Evolutionary conservation across 768 basidiomycete genomes (phyloP).

Genomic region (Trametes cingulata): DNA sequence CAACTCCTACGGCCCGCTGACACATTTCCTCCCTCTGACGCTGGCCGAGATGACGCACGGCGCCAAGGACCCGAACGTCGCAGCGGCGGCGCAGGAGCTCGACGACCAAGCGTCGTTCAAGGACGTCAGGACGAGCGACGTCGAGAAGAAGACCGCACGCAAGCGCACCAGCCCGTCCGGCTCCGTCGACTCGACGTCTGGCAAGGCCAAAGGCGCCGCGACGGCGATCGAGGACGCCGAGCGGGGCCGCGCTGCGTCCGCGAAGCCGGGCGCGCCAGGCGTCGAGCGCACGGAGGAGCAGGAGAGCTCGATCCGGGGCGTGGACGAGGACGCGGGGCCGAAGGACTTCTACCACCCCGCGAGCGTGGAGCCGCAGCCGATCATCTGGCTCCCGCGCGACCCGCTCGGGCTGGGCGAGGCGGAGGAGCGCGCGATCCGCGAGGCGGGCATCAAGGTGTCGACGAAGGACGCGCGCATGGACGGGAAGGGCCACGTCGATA

Average conservation of each 20-base stretch:
- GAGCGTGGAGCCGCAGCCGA: constrained; percentile 65
- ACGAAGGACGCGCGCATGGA: constrained; percentile 57
- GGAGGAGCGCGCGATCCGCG: constrained; percentile 58
- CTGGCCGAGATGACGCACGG: constrained; percentile 45
- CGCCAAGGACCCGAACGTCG: constrained; percentile 20
- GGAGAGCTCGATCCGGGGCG: constrained; percentile 20
- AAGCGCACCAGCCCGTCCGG: constrained; percentile 2
- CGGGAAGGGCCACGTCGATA: constrained; percentile 59
- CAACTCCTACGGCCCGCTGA: constrained; percentile 79
- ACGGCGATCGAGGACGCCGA: neutral
- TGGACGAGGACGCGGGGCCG: constrained; percentile 30
- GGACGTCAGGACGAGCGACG: neutral
- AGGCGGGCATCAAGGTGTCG: constrained; percentile 51
- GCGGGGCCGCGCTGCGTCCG: neutral
- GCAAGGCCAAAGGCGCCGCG: neutral
- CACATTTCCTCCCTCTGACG: constrained; percentile 73
- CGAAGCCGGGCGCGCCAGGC: neutral
- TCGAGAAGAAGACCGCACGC: constrained; percentile 2
- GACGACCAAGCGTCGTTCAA: constrained; percentile 19
- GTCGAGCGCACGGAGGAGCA: neutral
- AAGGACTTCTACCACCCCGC: constrained; percentile 91
- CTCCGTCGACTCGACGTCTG: constrained; percentile 3
- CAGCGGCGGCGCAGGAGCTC: constrained; percentile 21
- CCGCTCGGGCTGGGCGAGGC: constrained; percentile 60
- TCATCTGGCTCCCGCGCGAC: constrained; percentile 87